phyloP scores from a whole-genome alignment of 257 asterid genomes.

The Solanum etuberosum region DNA sequence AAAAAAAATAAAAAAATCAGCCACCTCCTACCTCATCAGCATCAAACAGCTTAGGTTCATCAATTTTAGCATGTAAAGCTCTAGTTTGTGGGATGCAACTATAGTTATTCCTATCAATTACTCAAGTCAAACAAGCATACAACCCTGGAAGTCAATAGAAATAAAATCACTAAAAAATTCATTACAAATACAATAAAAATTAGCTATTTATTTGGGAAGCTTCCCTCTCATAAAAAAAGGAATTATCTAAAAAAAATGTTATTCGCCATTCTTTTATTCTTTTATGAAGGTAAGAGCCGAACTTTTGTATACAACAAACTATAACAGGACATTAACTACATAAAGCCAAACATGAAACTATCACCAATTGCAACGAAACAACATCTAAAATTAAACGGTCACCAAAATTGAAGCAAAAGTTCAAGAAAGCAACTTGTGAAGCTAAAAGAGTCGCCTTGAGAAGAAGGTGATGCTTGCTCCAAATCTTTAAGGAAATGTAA shows the following conservation, averaged over 20 bases:
- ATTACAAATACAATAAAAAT: background rate
- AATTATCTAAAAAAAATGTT: no score
- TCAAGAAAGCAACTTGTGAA: no score
- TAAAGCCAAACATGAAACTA: background rate
- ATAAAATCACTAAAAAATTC: background rate
- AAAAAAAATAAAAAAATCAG: no score
- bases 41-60: background rate
- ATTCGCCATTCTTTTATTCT: no score
- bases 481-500: no score
- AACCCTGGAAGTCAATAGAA: background rate
- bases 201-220: background rate
- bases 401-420: no score
- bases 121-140: background rate
- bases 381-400: background rate
- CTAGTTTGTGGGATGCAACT: background rate
- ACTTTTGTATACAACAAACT: background rate
- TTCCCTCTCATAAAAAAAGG: background rate
- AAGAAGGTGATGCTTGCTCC: no score
- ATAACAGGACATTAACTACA: background rate
- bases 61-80: background rate
- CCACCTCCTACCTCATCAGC: background rate
- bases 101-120: background rate
- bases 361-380: background rate
- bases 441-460: no score
- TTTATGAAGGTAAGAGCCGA: background rate